Evolutionary conservation across 768 basidiomycete species (phyloP).

Genomic region (Amanita fuliginea): DNA sequence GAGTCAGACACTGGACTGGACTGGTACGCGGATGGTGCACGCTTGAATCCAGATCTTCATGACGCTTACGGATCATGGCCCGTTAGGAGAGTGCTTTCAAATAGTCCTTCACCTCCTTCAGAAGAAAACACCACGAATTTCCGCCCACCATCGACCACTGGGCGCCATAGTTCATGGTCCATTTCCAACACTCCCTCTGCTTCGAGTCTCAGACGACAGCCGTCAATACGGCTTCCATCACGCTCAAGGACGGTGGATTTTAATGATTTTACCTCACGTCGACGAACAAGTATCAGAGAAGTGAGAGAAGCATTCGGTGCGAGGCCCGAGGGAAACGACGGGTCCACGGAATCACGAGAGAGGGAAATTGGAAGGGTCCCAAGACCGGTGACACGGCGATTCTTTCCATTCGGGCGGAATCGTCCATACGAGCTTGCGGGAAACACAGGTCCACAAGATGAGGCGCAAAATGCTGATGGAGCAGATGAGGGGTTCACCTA

Average conservation of each 20-base stretch:
- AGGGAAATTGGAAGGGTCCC: slow-evolving; percentile 10
- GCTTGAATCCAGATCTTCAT: slow-evolving; percentile 49
- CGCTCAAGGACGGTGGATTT: slow-evolving; percentile 54
- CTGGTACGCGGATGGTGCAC: slow-evolving; percentile 38
- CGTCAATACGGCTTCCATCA: slow-evolving; percentile 48
- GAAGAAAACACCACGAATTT: slow-evolving; percentile 18
- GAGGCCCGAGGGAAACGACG: slow-evolving; percentile 17
- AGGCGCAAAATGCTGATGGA: background rate
- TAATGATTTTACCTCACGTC: slow-evolving; percentile 58
- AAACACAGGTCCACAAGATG: slow-evolving; percentile 15
- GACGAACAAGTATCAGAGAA: slow-evolving; percentile 42
- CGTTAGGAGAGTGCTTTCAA: slow-evolving; percentile 7
- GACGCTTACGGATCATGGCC: slow-evolving; percentile 39
- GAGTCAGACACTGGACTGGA: slow-evolving; percentile 38
- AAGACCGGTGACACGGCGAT: slow-evolving; percentile 31
- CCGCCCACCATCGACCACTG: slow-evolving; percentile 15
- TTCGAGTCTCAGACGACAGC: slow-evolving; percentile 37
- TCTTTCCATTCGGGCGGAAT: slow-evolving; percentile 41
- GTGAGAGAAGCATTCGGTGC: slow-evolving; percentile 16
- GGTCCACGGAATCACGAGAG: slow-evolving; percentile 18
- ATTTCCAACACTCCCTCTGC: slow-evolving; percentile 12
- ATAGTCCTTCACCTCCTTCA: slow-evolving; percentile 23
- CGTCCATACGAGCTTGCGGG: slow-evolving; percentile 28
- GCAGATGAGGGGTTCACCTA: slow-evolving; percentile 3
- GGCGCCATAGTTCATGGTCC: slow-evolving; percentile 23